These are phyloP conservation scores for Funneliformis geosporum DNA, from an alignment of 192 early-diverging fungal genomes.

Conservation along the genomic window DNA sequence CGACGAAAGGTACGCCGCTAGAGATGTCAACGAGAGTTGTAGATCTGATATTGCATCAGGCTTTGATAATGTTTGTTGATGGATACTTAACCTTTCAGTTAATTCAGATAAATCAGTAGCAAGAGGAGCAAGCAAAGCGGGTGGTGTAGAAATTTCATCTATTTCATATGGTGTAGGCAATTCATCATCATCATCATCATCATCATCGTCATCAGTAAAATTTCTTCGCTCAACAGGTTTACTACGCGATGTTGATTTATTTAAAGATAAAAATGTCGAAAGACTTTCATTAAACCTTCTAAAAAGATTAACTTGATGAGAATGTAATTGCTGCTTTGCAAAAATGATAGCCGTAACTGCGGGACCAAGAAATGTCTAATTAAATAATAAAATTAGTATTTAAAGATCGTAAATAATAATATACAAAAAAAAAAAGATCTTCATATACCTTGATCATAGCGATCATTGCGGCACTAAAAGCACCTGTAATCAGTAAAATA, in stretches of 20 bases:
- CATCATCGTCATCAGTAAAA: background rate
- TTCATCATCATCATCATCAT: background rate
- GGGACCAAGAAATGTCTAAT: constrained; percentile 25
- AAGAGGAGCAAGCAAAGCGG: constrained; percentile 8
- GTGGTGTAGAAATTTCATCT: constrained; percentile 17
- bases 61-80: background rate
- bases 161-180: background rate
- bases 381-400: constrained; percentile 5
- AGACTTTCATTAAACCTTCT: constrained; percentile 19
- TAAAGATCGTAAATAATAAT: background rate
- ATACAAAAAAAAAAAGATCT: background rate
- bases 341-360: background rate
- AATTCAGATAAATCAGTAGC: constrained; percentile 11
- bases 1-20: background rate
- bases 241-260: background rate
- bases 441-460: background rate
- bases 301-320: constrained; percentile 25
- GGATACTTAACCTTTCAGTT: background rate
- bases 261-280: constrained; percentile 2
- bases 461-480: background rate
- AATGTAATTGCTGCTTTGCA: constrained; percentile 23
- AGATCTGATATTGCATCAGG: background rate
- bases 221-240: background rate
- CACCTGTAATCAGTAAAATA: constrained; percentile 12
- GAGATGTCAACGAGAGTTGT: constrained; percentile 11